Percentiles rank a stretch among this genome's conserved stretches.
phyloP scores from a whole-genome alignment of 345 rosid genomes.

The Eucalyptus cloeziana region DNA sequence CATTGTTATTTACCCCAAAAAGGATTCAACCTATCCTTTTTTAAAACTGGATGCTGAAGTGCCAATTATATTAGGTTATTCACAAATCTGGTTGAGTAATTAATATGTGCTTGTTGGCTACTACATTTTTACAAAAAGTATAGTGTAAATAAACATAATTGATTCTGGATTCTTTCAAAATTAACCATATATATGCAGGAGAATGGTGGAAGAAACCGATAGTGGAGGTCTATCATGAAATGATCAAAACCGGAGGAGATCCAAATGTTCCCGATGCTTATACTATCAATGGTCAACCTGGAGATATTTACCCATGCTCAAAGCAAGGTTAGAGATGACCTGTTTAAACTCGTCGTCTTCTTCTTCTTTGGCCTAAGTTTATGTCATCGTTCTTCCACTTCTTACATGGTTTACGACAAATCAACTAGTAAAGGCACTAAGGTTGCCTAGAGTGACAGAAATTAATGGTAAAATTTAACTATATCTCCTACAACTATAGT shows the following conservation, averaged over 20 bases:
- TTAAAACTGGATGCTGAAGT: constrained; percentile 1
- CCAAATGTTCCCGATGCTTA: constrained; percentile 14
- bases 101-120: background rate
- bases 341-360: background rate
- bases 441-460: background rate
- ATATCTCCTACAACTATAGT: background rate
- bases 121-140: background rate
- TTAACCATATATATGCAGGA: background rate
- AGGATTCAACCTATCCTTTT: constrained; percentile 16
- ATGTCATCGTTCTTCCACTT: background rate
- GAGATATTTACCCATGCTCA: constrained; percentile 26
- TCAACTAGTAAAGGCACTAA: background rate
- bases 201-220: constrained; percentile 33
- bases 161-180: background rate
- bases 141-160: background rate
- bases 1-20: constrained; percentile 10
- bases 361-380: background rate
- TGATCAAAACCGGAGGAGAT: constrained; percentile 2
- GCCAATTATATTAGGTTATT: constrained; percentile 18
- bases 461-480: background rate
- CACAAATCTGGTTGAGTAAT: background rate
- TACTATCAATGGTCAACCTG: constrained; percentile 33
- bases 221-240: background rate
- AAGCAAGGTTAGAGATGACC: background rate
- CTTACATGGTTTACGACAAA: background rate